Conservation (phyloP, 371 early-diverging fungal species). For the Sporodiniella umbellata region DNA sequence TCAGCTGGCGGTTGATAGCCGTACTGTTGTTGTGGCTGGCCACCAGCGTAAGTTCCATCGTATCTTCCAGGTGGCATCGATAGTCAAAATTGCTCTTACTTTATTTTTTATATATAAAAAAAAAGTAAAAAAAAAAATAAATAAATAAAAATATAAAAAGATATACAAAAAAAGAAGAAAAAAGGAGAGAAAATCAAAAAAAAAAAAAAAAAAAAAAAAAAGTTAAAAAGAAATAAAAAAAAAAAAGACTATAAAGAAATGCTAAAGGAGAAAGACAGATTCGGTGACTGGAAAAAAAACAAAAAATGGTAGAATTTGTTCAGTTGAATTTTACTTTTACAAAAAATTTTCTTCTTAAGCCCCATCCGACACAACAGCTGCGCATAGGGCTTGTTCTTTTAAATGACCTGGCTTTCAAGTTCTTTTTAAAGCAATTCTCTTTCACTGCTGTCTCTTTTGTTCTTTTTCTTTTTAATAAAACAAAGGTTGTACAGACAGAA, state of each 20-base stretch:
- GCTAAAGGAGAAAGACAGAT: background rate
- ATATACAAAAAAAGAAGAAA: no score
- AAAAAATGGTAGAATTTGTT: background rate
- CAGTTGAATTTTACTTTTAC: background rate
- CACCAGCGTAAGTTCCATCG: background rate
- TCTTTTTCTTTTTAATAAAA: background rate
- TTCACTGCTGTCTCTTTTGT: background rate
- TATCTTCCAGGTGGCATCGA: background rate
- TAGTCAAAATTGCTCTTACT: background rate
- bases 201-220: constrained; percentile 4
- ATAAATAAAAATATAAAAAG: no score
- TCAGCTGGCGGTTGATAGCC: constrained; percentile 23
- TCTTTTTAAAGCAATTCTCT: background rate
- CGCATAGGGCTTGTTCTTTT: background rate
- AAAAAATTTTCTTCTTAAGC: no score
- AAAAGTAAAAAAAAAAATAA: no score
- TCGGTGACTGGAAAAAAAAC: background rate
- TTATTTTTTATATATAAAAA: no score
- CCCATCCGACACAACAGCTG: no score
- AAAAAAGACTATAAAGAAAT: background rate
- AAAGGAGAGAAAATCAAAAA: background rate
- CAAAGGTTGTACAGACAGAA: background rate
- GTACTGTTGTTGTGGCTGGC: constrained; percentile 6
- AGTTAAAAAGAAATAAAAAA: background rate
- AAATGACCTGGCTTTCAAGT: background rate